Percentiles rank a stretch among this genome's conserved stretches.
Evolutionary conservation across 2,329 filamentous ascomycete species (phyloP).

Genomic region (Onygena corvina): DNA sequence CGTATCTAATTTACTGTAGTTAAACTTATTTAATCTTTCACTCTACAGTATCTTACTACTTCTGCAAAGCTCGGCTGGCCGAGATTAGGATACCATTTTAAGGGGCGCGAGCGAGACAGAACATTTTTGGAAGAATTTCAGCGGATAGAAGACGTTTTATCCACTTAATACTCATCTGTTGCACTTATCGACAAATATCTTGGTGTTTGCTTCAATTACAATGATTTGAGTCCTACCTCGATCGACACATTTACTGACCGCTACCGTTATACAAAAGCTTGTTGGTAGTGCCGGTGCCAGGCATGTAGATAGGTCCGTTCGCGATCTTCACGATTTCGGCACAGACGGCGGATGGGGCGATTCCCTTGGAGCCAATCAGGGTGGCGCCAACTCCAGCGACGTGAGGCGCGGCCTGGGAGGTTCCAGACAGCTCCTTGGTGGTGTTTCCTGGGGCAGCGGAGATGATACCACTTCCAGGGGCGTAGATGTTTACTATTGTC

Average conservation of each 20-base stretch:
- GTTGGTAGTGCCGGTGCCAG: constrained; percentile 20
- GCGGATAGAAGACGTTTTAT: too few species aligned
- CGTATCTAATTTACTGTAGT: too few species aligned
- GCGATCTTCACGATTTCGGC: constrained; percentile 45
- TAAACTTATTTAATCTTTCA: too few species aligned
- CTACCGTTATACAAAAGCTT: constrained; percentile 23
- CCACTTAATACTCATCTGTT: too few species aligned
- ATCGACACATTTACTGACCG: constrained; percentile 8
- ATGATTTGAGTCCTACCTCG: too few species aligned
- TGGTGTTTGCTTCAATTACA: too few species aligned
- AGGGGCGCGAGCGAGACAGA: too few species aligned
- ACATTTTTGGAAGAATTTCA: too few species aligned
- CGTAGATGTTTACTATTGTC: constrained; percentile 43
- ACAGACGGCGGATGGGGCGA: constrained; percentile 36
- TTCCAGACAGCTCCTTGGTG: constrained; percentile 34
- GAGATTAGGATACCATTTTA: too few species aligned
- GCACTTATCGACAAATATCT: too few species aligned
- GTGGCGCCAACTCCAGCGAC: constrained; percentile 46
- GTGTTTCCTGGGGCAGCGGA: constrained; percentile 37
- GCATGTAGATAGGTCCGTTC: constrained; percentile 17
- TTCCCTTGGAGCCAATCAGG: constrained; percentile 39
- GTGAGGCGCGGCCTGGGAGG: constrained; percentile 31
- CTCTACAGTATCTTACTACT: too few species aligned
- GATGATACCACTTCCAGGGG: constrained; percentile 43
- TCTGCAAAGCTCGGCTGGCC: too few species aligned